Evolutionary conservation across 2,329 filamentous ascomycete species (phyloP).

Genomic region (Penicillium brasilianum): DNA sequence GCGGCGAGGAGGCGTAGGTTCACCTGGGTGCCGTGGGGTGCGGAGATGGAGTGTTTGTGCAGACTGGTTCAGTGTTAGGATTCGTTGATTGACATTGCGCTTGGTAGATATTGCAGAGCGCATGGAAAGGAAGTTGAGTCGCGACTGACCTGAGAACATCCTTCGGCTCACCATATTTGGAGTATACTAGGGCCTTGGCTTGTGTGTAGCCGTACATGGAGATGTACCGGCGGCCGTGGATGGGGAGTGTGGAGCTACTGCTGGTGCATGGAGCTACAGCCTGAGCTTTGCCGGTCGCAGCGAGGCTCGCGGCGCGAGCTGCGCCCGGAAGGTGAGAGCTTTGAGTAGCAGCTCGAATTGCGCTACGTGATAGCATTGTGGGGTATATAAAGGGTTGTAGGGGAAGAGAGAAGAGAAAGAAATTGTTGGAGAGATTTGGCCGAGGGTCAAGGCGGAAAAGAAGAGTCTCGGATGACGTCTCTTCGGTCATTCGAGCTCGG

Average conservation of each 20-base stretch:
- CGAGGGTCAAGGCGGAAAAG: constrained; percentile 1
- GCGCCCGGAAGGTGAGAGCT: constrained; percentile 19
- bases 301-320: constrained; percentile 15
- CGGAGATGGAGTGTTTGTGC: constrained; percentile 56
- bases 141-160: constrained; percentile 50
- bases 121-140: background rate
- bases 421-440: background rate
- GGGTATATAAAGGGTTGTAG: background rate
- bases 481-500: constrained; percentile 18
- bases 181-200: constrained; percentile 55
- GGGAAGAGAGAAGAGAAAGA: background rate
- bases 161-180: constrained; percentile 55
- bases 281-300: constrained; percentile 12
- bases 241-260: constrained; percentile 18
- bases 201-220: constrained; percentile 57
- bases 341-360: constrained; percentile 29
- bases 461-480: constrained; percentile 25
- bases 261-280: constrained; percentile 20
- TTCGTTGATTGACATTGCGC: background rate
- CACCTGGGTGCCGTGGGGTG: constrained; percentile 64
- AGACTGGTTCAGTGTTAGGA: constrained; percentile 34
- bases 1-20: constrained; percentile 87
- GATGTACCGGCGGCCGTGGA: constrained; percentile 43
- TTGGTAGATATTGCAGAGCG: background rate
- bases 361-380: constrained; percentile 38